Evolutionary conservation across 306 rosid genomes (phyloP).

Genomic region (Astragalus glycyphyllos): DNA sequence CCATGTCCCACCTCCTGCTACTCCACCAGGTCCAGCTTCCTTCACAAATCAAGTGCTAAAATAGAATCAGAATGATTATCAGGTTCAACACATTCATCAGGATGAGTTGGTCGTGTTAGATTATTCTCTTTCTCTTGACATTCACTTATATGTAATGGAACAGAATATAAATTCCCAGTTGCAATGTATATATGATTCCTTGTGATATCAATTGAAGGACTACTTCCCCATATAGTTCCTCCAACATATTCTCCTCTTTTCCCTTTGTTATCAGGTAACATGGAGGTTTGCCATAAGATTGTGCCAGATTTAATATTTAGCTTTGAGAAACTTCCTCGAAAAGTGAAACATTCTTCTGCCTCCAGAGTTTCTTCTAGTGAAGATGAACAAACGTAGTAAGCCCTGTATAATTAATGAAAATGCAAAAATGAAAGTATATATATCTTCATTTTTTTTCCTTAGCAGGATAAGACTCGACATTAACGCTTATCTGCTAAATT

Average conservation of each 20-base stretch:
- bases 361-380: constrained; percentile 48
- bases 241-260: constrained; percentile 49
- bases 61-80: constrained; percentile 61
- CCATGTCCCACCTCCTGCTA: constrained; percentile 56
- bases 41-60: constrained; percentile 54
- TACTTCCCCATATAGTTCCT: constrained; percentile 65
- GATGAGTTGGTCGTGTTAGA: constrained; percentile 46
- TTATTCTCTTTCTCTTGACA: constrained; percentile 63
- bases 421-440: no score
- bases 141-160: constrained; percentile 42
- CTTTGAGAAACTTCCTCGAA: constrained; percentile 61
- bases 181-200: constrained; percentile 54
- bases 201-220: constrained; percentile 52
- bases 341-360: constrained; percentile 53
- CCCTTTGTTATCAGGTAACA: constrained; percentile 52
- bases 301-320: constrained; percentile 47
- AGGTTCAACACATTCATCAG: constrained; percentile 61
- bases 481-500: not conserved
- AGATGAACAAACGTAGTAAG: constrained; percentile 40
- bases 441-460: no score
- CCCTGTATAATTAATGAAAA: not conserved
- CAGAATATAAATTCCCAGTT: constrained; percentile 56
- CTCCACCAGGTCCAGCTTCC: constrained; percentile 69
- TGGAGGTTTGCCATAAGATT: constrained; percentile 57
- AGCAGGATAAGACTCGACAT: not conserved